Conservation (phyloP, 2,329 filamentous ascomycete species). For the Microcera coccophila region DNA sequence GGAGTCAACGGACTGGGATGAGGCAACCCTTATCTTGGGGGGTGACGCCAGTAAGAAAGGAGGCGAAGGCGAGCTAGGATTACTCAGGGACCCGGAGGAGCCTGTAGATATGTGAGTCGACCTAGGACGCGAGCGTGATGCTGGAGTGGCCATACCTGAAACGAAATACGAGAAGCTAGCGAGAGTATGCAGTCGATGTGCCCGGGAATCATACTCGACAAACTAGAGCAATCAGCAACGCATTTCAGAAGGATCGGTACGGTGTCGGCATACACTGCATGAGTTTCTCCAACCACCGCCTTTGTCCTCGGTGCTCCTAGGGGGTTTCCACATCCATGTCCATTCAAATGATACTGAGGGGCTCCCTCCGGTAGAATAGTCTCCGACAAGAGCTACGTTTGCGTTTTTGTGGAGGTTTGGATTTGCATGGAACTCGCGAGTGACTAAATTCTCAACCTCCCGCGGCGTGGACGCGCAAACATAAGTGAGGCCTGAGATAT, state of each 20-base stretch:
- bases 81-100: slow-evolving; percentile 42
- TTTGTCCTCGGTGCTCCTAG: slow-evolving; percentile 73
- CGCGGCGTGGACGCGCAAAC: slow-evolving; percentile 80
- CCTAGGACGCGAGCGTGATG: slow-evolving; percentile 2
- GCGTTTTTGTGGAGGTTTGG: slow-evolving; percentile 96
- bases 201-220: slow-evolving; percentile 92
- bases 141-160: slow-evolving; percentile 54
- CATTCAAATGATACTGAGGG: slow-evolving; percentile 86
- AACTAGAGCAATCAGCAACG: slow-evolving; percentile 54
- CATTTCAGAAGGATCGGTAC: slow-evolving; percentile 1
- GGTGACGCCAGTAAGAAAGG: slow-evolving; percentile 70
- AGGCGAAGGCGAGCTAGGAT: slow-evolving; percentile 65
- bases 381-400: slow-evolving; percentile 92
- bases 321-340: slow-evolving; percentile 96
- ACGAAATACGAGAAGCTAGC: slow-evolving; percentile 96
- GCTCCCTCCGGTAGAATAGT: slow-evolving; percentile 79
- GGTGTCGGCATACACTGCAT: slow-evolving; percentile 65
- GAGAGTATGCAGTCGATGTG: slow-evolving; percentile 81
- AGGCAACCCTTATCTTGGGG: slow-evolving; percentile 77
- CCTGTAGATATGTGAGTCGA: slow-evolving; percentile 35
- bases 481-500: slow-evolving; percentile 85
- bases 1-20: slow-evolving; percentile 80
- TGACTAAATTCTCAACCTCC: slow-evolving; percentile 91
- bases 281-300: slow-evolving; percentile 93
- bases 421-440: slow-evolving; percentile 92